phyloP scores from a whole-genome alignment of 2,329 filamentous ascomycete species.

The Phialemoniopsis sp. region DNA sequence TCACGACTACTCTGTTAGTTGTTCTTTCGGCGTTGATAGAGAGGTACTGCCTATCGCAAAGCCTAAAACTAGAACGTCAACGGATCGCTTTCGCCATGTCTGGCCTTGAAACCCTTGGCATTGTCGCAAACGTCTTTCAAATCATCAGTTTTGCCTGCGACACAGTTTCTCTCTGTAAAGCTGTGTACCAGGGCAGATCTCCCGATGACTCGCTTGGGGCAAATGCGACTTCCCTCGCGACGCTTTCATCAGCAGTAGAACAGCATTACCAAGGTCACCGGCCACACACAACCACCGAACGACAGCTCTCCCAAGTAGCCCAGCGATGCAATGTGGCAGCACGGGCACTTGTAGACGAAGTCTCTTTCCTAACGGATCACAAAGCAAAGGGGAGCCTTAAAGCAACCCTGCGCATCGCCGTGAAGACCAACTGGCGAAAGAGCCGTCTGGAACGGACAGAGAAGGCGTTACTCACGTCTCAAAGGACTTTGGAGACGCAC shows the following conservation, averaged over 20 bases:
- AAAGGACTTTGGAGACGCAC: neutral
- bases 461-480: constrained; percentile 7
- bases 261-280: neutral
- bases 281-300: neutral
- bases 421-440: constrained; percentile 15
- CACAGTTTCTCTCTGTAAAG: constrained; percentile 9
- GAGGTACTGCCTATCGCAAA: too few relatives aligned
- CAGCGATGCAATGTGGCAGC: neutral
- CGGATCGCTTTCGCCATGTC: neutral
- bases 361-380: neutral
- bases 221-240: neutral
- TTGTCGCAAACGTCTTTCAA: constrained; percentile 18
- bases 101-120: constrained; percentile 12
- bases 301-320: neutral
- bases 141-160: constrained; percentile 13
- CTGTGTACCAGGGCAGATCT: constrained; percentile 9
- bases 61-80: neutral
- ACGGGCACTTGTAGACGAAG: neutral
- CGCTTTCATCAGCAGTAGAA: neutral
- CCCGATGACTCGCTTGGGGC: neutral
- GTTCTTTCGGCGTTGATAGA: too few relatives aligned
- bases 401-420: neutral
- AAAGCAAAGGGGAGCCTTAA: neutral
- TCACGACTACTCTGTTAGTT: too few relatives aligned
- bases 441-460: constrained; percentile 11